Evolutionary conservation across 176 grass and related monocot species (phyloP).

Genomic region (Oryza punctata): DNA sequence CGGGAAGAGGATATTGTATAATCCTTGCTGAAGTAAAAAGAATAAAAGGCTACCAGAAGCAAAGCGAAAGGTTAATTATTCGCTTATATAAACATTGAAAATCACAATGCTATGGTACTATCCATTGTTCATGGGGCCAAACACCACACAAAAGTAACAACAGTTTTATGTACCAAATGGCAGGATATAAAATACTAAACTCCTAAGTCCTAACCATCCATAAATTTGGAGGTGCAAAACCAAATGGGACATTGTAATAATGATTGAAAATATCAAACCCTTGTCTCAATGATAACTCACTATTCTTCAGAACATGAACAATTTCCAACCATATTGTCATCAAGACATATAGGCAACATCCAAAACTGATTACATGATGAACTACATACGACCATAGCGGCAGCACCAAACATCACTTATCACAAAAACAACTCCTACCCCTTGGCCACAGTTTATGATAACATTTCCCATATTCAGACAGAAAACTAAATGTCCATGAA

Average conservation of each 20-base stretch:
- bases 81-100: background rate
- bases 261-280: background rate
- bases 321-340: constrained; percentile 17
- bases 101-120: background rate
- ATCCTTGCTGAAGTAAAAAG: background rate
- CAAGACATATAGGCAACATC: background rate
- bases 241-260: background rate
- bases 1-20: constrained; percentile 1
- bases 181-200: constrained; percentile 6
- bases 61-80: constrained; percentile 3
- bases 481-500: background rate
- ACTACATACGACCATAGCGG: background rate
- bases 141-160: constrained; percentile 6
- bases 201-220: background rate
- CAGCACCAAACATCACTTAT: background rate
- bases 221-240: background rate
- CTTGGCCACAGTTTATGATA: background rate
- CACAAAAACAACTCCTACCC: background rate
- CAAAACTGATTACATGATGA: background rate
- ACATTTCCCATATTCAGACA: background rate
- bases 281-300: constrained; percentile 8
- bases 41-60: background rate
- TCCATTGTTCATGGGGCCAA: background rate
- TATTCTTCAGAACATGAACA: background rate
- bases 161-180: background rate